Base-by-base conservation (phyloP, 352 stramenopile genomes). In the Phytophthora lateralis region DNA sequence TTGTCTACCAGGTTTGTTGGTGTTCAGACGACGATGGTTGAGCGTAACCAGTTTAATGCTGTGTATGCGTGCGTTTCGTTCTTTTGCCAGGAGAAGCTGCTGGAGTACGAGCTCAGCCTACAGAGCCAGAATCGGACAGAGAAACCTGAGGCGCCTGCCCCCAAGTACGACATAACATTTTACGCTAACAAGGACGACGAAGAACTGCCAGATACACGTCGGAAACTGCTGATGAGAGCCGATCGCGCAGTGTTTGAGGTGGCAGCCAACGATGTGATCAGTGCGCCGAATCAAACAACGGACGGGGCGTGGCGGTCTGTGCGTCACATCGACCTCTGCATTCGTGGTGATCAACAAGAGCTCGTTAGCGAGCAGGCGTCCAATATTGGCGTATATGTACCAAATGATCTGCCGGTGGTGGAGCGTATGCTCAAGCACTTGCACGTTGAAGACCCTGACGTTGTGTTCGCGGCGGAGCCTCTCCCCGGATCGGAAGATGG, bases 381-480 rank as follows among this genome's bases (percentile, higher is more conserved):
- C 7, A 95, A 95, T 54, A 82, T 93, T 57, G 82, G 79, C 10
- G 82, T 94, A 27, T 92, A 91, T 50, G 80, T 89, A 17, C 85
- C 82, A 14, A 94, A 94, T 34, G 73, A 84, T 42, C 34, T 39
- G 0, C 29, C 50, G 3, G 47, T 78, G 7, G 82, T 95, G 12
- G 60, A 86, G 7, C 81, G 75, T 15, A 74, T 89, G 63, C 53
- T 90, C 18, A 48, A 44, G 15, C 63, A 78, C 29, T 65, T 93
- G 47, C 68, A 79, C 11, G 67, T 89, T n/a, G 32, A 55, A 30
- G 76, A 90, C 39, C 70, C 62, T 1, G 71, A 80, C 41, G 55
- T 88, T 51, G 32, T 88, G 8, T 88, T 82, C 60, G 66, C 60
- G 12, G 63, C 78, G 10, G 51, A 79, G 10, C 64, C 59, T 8